Percentiles rank a stretch among this genome's conserved stretches.
Evolutionary conservation across 2,329 filamentous ascomycete species (phyloP).

Genomic region (Thyridium curvatum): DNA sequence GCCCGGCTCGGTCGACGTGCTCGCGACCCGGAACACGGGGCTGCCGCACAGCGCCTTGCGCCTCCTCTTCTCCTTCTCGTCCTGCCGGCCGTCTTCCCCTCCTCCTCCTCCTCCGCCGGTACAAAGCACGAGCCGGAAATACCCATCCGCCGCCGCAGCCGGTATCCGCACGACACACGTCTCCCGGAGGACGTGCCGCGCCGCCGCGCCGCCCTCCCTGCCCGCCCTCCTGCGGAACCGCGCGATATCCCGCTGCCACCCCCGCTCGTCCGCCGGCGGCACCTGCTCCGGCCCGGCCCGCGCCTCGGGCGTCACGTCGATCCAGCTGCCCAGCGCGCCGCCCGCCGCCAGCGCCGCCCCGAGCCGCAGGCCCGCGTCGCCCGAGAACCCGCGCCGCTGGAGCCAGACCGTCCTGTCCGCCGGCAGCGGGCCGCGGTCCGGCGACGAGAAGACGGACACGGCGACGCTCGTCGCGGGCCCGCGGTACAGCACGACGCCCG

Average conservation of each 20-base stretch:
- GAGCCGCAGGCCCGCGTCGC: constrained; percentile 61
- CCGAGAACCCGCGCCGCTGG: constrained; percentile 62
- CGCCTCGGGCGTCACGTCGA: constrained; percentile 59
- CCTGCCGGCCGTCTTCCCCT: constrained; percentile 4
- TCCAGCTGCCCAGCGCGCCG: constrained; percentile 53
- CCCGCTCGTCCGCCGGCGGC: constrained; percentile 51
- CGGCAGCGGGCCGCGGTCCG: constrained; percentile 46
- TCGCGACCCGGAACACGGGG: constrained; percentile 64
- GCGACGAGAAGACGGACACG: constrained; percentile 53
- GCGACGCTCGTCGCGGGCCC: constrained; percentile 58
- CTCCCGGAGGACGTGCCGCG: constrained; percentile 49
- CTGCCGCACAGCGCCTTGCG: constrained; percentile 58
- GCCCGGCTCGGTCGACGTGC: constrained; percentile 54
- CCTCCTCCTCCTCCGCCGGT: constrained; percentile 23
- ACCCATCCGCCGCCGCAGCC: constrained; percentile 56
- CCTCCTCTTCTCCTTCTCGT: constrained; percentile 22
- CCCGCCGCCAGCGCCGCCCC: constrained; percentile 49
- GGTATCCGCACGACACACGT: constrained; percentile 62
- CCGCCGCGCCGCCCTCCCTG: constrained; percentile 31
- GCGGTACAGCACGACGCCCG: constrained; percentile 58
- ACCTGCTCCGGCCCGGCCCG: constrained; percentile 41
- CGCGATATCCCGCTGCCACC: constrained; percentile 60
- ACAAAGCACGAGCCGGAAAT: constrained; percentile 62
- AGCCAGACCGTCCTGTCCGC: constrained; percentile 56
- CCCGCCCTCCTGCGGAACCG: constrained; percentile 54